A percentile compares a stretch with the other conserved stretches of the same genome.
Conservation (phyloP, 805 yeast genomes). For the Nakazawaea wyomingensis region DNA sequence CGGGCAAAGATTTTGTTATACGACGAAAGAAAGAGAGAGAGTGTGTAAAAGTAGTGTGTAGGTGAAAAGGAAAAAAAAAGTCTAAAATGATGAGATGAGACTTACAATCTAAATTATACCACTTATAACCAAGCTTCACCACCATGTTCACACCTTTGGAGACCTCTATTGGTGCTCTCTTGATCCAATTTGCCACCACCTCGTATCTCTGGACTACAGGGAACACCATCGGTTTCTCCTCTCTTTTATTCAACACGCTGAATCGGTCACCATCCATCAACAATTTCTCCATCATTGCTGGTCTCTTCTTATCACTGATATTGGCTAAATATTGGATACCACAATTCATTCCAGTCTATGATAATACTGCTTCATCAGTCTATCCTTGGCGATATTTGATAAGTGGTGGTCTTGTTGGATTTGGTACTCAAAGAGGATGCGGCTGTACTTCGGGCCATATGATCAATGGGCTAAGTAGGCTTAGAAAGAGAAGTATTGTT, state of each 20-base stretch:
- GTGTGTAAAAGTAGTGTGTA: too few relatives aligned
- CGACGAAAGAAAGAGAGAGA: too few relatives aligned
- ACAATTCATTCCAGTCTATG: conserved; percentile 17
- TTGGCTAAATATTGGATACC: too few relatives aligned
- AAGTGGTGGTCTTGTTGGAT: conserved; percentile 40
- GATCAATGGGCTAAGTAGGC: conserved; percentile 44
- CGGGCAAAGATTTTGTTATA: too few relatives aligned
- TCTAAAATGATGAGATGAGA: too few relatives aligned
- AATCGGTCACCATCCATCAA: conserved; percentile 22
- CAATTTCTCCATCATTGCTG: conserved; percentile 28
- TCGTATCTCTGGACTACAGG: conserved; percentile 36
- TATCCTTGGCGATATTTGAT: not conserved
- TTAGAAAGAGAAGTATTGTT: conserved; percentile 37
- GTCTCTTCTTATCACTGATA: conserved; percentile 26
- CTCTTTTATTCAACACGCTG: conserved; percentile 30
- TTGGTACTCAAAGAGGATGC: conserved; percentile 41
- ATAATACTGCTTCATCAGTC: not conserved
- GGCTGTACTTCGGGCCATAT: conserved; percentile 57
- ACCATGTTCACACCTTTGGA: conserved; percentile 41
- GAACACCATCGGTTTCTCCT: conserved; percentile 41
- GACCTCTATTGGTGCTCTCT: conserved; percentile 39
- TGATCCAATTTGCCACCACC: conserved; percentile 42
- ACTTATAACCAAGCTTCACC: not conserved
- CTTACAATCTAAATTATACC: too few relatives aligned
- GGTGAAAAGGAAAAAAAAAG: too few relatives aligned